Evolutionary conservation across 495 filamentous ascomycete species (phyloP), one percentile per base, ranked within the genome.

Genomic region (Pseudoneurospora amorphoporcata): DNA sequence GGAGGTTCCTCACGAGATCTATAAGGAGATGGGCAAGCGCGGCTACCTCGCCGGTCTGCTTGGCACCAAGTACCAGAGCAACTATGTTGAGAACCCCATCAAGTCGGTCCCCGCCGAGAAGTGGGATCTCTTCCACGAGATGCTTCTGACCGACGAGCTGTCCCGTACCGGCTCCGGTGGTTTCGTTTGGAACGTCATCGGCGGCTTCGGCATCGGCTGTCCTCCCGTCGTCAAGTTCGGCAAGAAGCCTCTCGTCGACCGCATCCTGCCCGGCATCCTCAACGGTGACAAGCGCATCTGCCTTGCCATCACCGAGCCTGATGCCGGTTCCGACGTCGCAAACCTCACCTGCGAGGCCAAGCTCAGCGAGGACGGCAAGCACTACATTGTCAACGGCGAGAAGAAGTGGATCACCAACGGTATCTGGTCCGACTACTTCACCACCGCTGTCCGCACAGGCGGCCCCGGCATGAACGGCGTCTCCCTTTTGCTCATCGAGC

Each of bases 371-470:
- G 95, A 98, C 79, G 95, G 95, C 78, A 99, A 98, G 87, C 93
- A 98, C 82, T 99, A 96, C 82, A 98, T 99, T 73, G 95, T 99
- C 82, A 99, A 98, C 79, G 95, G 95, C 53, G 95, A 98, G 88
- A 98, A 99, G 90, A 99, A 99, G 83, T 98, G 95, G 95, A 99
- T 99, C 82, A 98, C 95, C 78, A 98, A 99, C 85, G 95, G 95
- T 77, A 88, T 97, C 74, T 98, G 92, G 92, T 88, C 86, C 72
- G 95, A 99, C 80, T 99, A 98, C 84, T 99, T 99, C 86, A 98
- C 95, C 70, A 93, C 91, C 41, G 95, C 95, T 53, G 95, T 99
- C 41, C 92, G 95, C 72, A 99, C 95, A 1, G 94, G 95, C 69
- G 80, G 85, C 40, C 82, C 86, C 12, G 95, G 95, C 45, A 98